Conservation (phyloP, 331 rosid genomes). For the Pyracantha coccinea region DNA sequence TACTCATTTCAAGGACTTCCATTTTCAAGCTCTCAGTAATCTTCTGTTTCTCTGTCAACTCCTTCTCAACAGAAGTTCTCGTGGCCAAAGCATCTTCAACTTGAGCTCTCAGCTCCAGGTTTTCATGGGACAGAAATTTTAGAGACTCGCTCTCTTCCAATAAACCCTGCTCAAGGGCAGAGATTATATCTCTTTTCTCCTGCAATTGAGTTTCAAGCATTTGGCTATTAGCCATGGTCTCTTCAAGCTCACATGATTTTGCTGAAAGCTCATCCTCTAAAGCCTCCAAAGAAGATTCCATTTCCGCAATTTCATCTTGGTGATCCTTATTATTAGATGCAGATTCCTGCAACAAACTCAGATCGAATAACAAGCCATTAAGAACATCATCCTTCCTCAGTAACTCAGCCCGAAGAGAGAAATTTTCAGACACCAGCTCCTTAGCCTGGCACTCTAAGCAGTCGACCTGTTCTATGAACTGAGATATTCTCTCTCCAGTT, state of each 20-base stretch:
- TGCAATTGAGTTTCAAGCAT: conserved; percentile 56
- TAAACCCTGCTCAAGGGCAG: conserved; percentile 50
- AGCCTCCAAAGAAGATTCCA: conserved; percentile 44
- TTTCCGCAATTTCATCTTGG: conserved; percentile 62
- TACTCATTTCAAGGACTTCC: conserved; percentile 61
- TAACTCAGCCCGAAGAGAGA: conserved; percentile 50
- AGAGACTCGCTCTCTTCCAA: conserved; percentile 25
- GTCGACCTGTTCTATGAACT: conserved; percentile 30
- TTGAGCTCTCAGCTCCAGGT: conserved; percentile 32
- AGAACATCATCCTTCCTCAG: conserved; percentile 79
- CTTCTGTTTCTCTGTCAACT: conserved; percentile 48
- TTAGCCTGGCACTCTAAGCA: conserved; percentile 35
- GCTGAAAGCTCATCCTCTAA: conserved; percentile 52
- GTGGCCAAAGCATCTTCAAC: conserved; percentile 44
- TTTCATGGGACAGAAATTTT: conserved; percentile 38
- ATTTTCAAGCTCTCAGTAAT: conserved; percentile 51
- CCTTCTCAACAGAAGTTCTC: conserved; percentile 43
- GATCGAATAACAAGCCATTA: conserved; percentile 72
- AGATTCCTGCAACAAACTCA: conserved; percentile 94
- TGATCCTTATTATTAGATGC: conserved; percentile 76
- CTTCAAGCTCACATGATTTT: conserved; percentile 51
- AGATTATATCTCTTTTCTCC: conserved; percentile 41
- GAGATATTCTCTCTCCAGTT: conserved; percentile 26
- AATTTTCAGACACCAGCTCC: conserved; percentile 15
- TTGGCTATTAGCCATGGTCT: conserved; percentile 34